Evolutionary conservation across 495 filamentous ascomycete genomes (phyloP).

Genomic region (Bathelium albidoporum): DNA sequence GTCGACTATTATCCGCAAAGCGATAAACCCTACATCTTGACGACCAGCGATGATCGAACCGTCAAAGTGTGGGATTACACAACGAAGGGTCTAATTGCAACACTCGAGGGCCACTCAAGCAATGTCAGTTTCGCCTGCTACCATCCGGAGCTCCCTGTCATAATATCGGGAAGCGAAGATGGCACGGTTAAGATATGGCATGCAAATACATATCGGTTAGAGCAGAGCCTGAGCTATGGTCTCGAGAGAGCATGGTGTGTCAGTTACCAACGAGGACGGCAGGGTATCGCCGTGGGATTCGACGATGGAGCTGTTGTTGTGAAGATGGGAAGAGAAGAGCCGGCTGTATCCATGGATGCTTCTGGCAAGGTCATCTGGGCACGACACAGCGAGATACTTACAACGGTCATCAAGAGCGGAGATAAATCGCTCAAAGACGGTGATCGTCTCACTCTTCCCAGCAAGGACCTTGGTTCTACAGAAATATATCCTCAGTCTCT

Average conservation of each 20-base stretch:
- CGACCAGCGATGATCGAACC: constrained; percentile 75
- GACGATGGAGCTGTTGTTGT: constrained; percentile 97
- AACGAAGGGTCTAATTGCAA: constrained; percentile 92
- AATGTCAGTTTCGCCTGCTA: constrained; percentile 99
- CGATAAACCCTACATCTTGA: constrained; percentile 94
- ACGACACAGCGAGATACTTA: constrained; percentile 84
- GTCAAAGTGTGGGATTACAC: constrained; percentile 97
- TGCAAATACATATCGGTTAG: constrained; percentile 88
- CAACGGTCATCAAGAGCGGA: constrained; percentile 86
- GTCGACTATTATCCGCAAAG: constrained; percentile 96
- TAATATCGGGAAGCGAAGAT: constrained; percentile 98
- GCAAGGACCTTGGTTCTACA: constrained; percentile 89
- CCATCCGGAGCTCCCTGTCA: constrained; percentile 91
- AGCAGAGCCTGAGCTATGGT: constrained; percentile 91
- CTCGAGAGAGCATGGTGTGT: constrained; percentile 97
- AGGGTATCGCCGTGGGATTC: constrained; percentile 91
- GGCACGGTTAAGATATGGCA: constrained; percentile 99
- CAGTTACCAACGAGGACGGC: constrained; percentile 82
- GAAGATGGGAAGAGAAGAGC: constrained; percentile 94
- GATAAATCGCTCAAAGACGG: constrained; percentile 80
- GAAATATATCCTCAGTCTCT: constrained; percentile 95
- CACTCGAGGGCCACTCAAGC: constrained; percentile 91
- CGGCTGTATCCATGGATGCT: constrained; percentile 91
- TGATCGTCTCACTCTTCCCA: constrained; percentile 69
- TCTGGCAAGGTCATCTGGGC: constrained; percentile 96